Evolutionary conservation across 768 basidiomycete species (phyloP), one percentile per base, ranked within the genome.

Genomic region (Lactarius sp.): DNA sequence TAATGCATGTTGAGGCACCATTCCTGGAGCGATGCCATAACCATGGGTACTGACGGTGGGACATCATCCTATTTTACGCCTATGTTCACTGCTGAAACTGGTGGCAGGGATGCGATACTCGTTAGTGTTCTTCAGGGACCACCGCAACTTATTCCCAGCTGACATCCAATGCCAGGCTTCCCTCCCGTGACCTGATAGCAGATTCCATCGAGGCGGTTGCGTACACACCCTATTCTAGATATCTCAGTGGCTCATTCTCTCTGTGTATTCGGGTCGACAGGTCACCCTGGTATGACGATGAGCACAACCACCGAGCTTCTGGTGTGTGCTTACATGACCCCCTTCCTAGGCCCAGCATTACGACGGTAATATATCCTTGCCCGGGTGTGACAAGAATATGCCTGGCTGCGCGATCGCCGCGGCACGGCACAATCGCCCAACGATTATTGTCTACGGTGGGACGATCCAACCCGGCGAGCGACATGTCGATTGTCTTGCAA

Each of bases 311-410:
- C 39, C 13, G 27, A 18, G 18, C 22, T 27, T 34, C 20, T 33
- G 33, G 5, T 20, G 4, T 9, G 41, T 12, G 8, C 39, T 55
- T n/a, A 59, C 34, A 20, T 27, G 4, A 51, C 16, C 47, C 46
- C 5, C 31, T 13, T 22, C 37, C 56, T 59, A 89, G 90, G 90
- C 90, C 22, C 92, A 94, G 77, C 85, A 92, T 70, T 93, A 94
- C 69, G 92, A 94, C 65, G 92, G 84, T 13, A 92, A 92, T 70
- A 91, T 94, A 68, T 84, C 88, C 6, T 81, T 93, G 58, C 92
- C 92, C 18, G 91, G 92, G 60, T 94, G 92, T 68, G 92, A 94
- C 75, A 94, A 94, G 77, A 94, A 94, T 71, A 93, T 94, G 92
- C 92, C 92, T 9, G 92, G 90, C 18, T 90, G 87, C 71, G 79